Evolutionary conservation across 106 monocot genomes (phyloP).

Genomic region (Narthecium ossifragum): DNA sequence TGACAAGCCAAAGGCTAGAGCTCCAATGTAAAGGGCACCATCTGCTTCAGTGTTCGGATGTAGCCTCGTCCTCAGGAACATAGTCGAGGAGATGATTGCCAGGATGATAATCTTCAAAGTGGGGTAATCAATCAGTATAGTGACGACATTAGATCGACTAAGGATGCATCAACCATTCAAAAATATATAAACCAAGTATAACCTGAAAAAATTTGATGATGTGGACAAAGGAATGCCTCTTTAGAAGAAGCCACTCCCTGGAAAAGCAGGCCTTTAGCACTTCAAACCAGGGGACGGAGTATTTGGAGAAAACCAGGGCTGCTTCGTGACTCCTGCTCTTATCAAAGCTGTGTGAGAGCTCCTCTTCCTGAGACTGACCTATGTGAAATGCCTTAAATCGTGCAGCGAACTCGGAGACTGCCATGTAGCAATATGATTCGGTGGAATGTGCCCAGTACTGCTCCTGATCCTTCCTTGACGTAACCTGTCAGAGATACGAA

Average conservation of each 20-base stretch:
- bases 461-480: constrained; percentile 67
- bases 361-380: constrained; percentile 23
- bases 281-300: constrained; percentile 24
- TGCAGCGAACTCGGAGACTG: constrained; percentile 37
- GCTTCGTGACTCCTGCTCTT: constrained; percentile 42
- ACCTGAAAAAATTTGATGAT: constrained; percentile 56
- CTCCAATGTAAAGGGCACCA: constrained; percentile 51
- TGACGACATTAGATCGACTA: too few species aligned
- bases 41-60: constrained; percentile 29
- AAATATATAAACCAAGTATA: background rate
- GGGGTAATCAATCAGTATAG: too few species aligned
- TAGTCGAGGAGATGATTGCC: constrained; percentile 45
- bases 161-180: too few species aligned
- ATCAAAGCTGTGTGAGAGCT: constrained; percentile 45
- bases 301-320: constrained; percentile 39
- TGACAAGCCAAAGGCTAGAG: constrained; percentile 44
- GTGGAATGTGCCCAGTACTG: constrained; percentile 58
- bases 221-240: constrained; percentile 68
- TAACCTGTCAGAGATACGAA: constrained; percentile 35
- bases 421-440: constrained; percentile 35
- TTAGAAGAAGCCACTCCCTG: constrained; percentile 71
- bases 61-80: constrained; percentile 60
- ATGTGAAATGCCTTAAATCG: constrained; percentile 41
- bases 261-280: constrained; percentile 46
- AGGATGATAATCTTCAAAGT: constrained; percentile 46